These are phyloP conservation scores for Clarireedia hainanense DNA, from an alignment of 2,329 filamentous ascomycete species.

Conservation along the genomic window DNA sequence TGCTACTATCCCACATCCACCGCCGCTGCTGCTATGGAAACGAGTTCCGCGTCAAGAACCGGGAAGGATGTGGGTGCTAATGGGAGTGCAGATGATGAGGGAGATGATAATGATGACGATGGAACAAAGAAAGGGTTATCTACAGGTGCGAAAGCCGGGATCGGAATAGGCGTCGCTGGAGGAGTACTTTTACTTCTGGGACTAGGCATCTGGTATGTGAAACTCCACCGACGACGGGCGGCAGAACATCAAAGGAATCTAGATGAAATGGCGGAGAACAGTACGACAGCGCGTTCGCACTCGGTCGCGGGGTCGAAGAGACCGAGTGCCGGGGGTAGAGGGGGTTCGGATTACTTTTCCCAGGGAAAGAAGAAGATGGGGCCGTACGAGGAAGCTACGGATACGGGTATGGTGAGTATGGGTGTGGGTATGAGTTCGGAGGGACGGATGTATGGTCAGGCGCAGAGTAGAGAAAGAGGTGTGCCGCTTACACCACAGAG, in stretches of 20 bases:
- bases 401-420: constrained; percentile 19
- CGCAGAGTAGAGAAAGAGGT: constrained; percentile 27
- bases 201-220: constrained; percentile 39
- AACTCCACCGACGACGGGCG: constrained; percentile 32
- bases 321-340: not conserved
- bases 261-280: not conserved
- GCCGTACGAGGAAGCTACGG: constrained; percentile 31
- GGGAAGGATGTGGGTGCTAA: constrained; percentile 6
- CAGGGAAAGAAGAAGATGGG: constrained; percentile 28
- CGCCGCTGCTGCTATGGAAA: constrained; percentile 19
- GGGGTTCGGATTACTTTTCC: constrained; percentile 26
- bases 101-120: constrained; percentile 16
- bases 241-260: not conserved
- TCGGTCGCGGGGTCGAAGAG: constrained; percentile 4
- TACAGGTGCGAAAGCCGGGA: constrained; percentile 46
- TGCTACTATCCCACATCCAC: constrained; percentile 11
- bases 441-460: too few species aligned
- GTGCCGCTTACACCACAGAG: constrained; percentile 38
- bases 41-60: constrained; percentile 24
- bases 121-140: constrained; percentile 29
- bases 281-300: constrained; percentile 11
- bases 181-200: constrained; percentile 37
- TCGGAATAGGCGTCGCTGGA: constrained; percentile 45
- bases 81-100: constrained; percentile 20
- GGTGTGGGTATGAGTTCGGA: too few species aligned